Conservation (phyloP, 768 basidiomycete genomes). For the Austroboletus eburneus region DNA sequence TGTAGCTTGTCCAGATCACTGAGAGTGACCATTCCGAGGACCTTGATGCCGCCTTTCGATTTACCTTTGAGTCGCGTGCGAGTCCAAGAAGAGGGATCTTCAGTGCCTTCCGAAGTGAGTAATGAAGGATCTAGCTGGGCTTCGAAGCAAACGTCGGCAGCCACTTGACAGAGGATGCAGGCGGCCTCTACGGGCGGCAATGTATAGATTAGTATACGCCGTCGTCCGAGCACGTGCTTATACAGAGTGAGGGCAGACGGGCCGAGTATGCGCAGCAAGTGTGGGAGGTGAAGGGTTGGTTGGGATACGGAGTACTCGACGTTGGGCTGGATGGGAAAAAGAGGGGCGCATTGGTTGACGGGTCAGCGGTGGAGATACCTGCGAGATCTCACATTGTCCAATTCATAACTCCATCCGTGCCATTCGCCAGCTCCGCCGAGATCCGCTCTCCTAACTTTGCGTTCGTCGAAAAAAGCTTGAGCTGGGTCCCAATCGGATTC, state of each 20-base stretch:
- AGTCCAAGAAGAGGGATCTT: slow-evolving; percentile 29
- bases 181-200: slow-evolving; percentile 77
- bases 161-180: slow-evolving; percentile 59
- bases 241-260: slow-evolving; percentile 75
- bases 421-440: slow-evolving; percentile 57
- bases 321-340: slow-evolving; percentile 21
- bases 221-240: slow-evolving; percentile 72
- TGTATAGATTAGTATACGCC: slow-evolving; percentile 75
- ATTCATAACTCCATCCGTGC: slow-evolving; percentile 65
- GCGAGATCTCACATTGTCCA: slow-evolving; percentile 49
- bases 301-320: slow-evolving; percentile 29
- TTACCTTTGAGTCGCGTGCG: slow-evolving; percentile 35
- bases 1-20: slow-evolving; percentile 64
- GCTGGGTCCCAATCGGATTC: slow-evolving; percentile 64
- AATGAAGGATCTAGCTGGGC: slow-evolving; percentile 28
- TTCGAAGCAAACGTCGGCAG: slow-evolving; percentile 64
- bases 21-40: slow-evolving; percentile 78
- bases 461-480: slow-evolving; percentile 59
- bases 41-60: slow-evolving; percentile 51
- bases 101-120: slow-evolving; percentile 19
- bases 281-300: slow-evolving; percentile 70
- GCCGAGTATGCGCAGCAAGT: slow-evolving; percentile 71
- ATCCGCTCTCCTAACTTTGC: slow-evolving; percentile 47
- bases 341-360: neutral
- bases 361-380: neutral